phyloP scores from a whole-genome alignment of 352 stramenopile species.

The Pseudoperonospora humuli region DNA sequence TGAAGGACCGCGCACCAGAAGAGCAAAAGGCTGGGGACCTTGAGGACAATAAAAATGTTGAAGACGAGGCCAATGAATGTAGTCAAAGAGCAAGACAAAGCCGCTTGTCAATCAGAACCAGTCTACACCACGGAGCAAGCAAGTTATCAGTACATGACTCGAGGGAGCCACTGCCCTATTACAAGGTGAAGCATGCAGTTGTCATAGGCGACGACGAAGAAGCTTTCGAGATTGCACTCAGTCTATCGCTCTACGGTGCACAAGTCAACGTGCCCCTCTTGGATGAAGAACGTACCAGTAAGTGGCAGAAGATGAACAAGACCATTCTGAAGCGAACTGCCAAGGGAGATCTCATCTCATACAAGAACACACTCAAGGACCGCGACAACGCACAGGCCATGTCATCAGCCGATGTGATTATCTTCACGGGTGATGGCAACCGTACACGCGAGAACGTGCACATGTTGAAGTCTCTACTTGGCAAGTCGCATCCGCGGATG shows the following conservation, averaged over 20 bases:
- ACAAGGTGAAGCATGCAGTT: conserved; percentile 39
- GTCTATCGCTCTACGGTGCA: conserved; percentile 56
- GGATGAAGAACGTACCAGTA: conserved; percentile 44
- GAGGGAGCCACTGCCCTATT: conserved; percentile 24
- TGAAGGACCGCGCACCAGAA: conserved; percentile 15
- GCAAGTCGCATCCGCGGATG: conserved; percentile 38
- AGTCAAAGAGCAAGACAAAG: background rate
- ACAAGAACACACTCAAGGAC: conserved; percentile 58
- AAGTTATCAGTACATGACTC: background rate
- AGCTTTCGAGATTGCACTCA: conserved; percentile 53
- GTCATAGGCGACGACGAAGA: conserved; percentile 61
- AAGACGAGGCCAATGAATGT: background rate
- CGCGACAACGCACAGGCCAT: conserved; percentile 28
- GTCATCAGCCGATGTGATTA: conserved; percentile 42
- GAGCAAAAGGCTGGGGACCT: background rate
- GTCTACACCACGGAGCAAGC: background rate
- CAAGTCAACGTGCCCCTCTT: conserved; percentile 54
- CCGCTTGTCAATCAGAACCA: background rate
- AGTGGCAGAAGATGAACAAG: conserved; percentile 60
- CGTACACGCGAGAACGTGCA: conserved; percentile 48
- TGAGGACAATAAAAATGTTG: background rate
- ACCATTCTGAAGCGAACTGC: conserved; percentile 37
- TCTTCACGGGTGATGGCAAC: conserved; percentile 48
- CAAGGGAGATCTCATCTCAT: conserved; percentile 58
- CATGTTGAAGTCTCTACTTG: conserved; percentile 34